Conservation (phyloP, 306 rosid genomes). For the Phaseolus lunatus region DNA sequence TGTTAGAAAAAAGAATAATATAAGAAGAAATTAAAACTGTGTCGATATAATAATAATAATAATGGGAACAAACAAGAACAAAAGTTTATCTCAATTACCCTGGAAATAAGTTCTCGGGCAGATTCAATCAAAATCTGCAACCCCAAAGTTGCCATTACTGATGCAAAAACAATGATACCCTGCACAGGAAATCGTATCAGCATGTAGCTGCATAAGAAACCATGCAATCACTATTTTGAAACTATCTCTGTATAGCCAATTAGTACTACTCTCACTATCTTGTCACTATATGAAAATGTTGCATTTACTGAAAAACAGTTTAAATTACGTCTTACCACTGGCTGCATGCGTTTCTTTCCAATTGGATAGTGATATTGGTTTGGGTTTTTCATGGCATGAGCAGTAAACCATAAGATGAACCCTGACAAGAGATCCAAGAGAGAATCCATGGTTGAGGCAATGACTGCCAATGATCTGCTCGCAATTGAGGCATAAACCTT, state of each 20-base stretch:
- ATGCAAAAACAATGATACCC: slow-evolving; percentile 92
- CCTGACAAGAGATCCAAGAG: slow-evolving; percentile 89
- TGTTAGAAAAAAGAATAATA: slow-evolving; percentile 38
- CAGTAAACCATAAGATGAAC: slow-evolving; percentile 83
- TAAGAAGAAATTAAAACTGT: background rate
- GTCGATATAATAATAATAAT: background rate
- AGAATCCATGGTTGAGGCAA: slow-evolving; percentile 89
- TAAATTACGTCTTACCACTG: slow-evolving; percentile 62
- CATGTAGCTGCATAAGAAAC: slow-evolving; percentile 8
- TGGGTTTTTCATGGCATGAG: slow-evolving; percentile 71
- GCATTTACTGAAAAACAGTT: background rate
- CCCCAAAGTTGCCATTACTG: slow-evolving; percentile 88
- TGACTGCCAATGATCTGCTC: slow-evolving; percentile 78
- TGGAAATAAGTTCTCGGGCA: slow-evolving; percentile 49
- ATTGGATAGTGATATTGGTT: slow-evolving; percentile 79
- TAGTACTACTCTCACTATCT: background rate
- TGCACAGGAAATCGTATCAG: slow-evolving; percentile 50
- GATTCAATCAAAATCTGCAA: slow-evolving; percentile 82
- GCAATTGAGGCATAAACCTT: slow-evolving; percentile 75
- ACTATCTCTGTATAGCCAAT: background rate
- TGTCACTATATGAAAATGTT: background rate
- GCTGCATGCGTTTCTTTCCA: slow-evolving; percentile 92
- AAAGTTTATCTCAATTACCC: slow-evolving; percentile 46
- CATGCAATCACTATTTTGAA: background rate
- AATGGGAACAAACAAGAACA: slow-evolving; percentile 16